Base-by-base conservation (phyloP, 1,284 basidiomycete genomes). In the Sporisorium scitamineum region DNA sequence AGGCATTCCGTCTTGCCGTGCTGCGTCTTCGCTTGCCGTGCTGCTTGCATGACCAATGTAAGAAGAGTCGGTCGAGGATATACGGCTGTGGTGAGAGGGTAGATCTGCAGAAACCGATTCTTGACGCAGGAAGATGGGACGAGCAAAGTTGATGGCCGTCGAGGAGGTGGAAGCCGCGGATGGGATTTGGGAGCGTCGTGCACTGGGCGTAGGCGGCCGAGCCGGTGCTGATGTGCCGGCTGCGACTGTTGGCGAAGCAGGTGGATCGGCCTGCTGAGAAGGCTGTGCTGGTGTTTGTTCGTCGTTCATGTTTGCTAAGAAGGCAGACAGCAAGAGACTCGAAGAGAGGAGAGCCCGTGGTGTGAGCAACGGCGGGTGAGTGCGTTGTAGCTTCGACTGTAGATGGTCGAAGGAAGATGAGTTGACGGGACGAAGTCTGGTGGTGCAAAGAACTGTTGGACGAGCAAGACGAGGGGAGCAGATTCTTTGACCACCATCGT, bases 61-160 rank as follows among this genome's bases (percentile, higher is more conserved):
- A 16, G 57, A 31, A 2, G 57, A 52, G n/a, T 45, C 48, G 9
- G 47, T 20, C 13, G 64, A 67, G 18, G n/a, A 7, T 10, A 41
- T 31, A 31, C 47, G 48, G 10, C 14, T 31, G 20, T 37, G 39
- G 5, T 45, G 39, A 22, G 51, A 14, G 22, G 41, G 5, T 7
- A 29, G 6, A 16, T 44, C 29, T 10, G 26, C 13, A 26, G 57
- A 9, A 9, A 55, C 29, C 5, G 54, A 39, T 13, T 24, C 45
- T 44, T 42, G 29, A 27, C 41, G 54, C 20, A 32, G 34, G 24
- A 31, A 13, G 41, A 70, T 22, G 27, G 61, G 67, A 16, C 61
- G 67, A 42, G 61, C 67, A 48, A 70, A 70, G 53, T 60, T 70
- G 57, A 70, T 64, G 3, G 68, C 54, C 6, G 31, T 24, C 13